Conservation (phyloP, 768 basidiomycete genomes). For the Tylopilus cervinicoccineus region DNA sequence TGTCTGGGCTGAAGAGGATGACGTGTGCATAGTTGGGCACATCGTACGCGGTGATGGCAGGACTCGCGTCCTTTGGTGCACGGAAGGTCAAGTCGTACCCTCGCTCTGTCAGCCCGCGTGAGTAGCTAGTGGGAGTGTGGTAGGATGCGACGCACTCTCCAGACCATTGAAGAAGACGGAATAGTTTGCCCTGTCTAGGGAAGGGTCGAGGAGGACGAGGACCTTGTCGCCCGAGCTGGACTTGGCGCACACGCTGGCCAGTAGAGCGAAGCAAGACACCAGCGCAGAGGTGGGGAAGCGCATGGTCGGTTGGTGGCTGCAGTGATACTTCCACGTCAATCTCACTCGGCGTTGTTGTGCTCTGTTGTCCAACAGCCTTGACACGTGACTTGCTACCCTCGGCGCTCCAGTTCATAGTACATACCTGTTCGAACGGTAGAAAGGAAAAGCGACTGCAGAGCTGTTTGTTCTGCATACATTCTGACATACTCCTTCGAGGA, state of each 20-base stretch:
- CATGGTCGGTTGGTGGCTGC: slow-evolving; percentile 19
- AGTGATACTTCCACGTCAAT: slow-evolving; percentile 19
- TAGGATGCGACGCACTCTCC: slow-evolving; percentile 46
- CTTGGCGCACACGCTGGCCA: slow-evolving; percentile 39
- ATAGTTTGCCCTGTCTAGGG: slow-evolving; percentile 62
- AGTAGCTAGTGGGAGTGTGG: not conserved
- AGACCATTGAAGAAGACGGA: slow-evolving; percentile 80
- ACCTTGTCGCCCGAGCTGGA: slow-evolving; percentile 84
- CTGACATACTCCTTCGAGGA: too few species aligned
- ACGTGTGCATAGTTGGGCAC: slow-evolving; percentile 79
- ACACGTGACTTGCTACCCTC: slow-evolving; percentile 19
- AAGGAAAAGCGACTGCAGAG: too few species aligned
- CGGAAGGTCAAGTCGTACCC: slow-evolving; percentile 90
- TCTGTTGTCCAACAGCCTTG: slow-evolving; percentile 16
- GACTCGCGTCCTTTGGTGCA: slow-evolving; percentile 67
- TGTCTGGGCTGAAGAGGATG: slow-evolving; percentile 79
- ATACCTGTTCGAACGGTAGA: too few species aligned
- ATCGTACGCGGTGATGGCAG: slow-evolving; percentile 64
- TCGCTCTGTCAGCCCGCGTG: slow-evolving; percentile 43
- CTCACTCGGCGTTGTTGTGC: slow-evolving; percentile 12
- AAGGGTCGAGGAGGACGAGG: slow-evolving; percentile 78
- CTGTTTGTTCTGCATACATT: too few species aligned
- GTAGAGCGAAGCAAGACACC: slow-evolving; percentile 28
- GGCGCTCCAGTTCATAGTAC: too few species aligned
- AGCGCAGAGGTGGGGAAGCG: slow-evolving; percentile 24